Base-by-base conservation (phyloP, 2,329 filamentous ascomycete genomes). In the Fusarium odoratissimum region DNA sequence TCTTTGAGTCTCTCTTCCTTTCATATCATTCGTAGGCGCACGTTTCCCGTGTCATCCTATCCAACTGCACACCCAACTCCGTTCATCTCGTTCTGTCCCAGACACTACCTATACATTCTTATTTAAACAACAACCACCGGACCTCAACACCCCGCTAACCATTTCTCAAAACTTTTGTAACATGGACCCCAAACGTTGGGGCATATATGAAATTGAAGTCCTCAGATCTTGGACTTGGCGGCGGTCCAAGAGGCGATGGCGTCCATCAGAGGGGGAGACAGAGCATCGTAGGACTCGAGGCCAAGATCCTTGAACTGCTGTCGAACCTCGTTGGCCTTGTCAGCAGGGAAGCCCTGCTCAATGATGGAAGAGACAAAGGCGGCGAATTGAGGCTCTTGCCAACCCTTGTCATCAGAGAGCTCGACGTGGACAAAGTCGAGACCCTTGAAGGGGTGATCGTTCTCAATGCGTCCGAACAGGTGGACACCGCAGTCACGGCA, bases 371-470 rank as follows among this genome's bases (percentile, higher is more conserved):
- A 89, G 42, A 92, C 90, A 67, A 92, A 93, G 0, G 87, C 91
- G 5, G 91, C 91, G 73, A 92, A 93, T 77, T 92, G 90, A 11
- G 90, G 90, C 82, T 91, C 91, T 81, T 92, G 90, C 90, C 91
- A 92, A n/a, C 90, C 90, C 78, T 87, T 84, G 60, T 86, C 80
- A 56, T 86, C 82, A 23, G 86, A 88, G 48, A 93, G 82, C 81
- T 93, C 91, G 2, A 84, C 84, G 79, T 92, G 91, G 16, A 92
- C 89, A 78, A 92, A 92, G 78, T 91, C 90, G n/a, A 92, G 83
- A 1, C 91, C 91, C 79, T 90, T 88, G 84, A 93, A 92, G 0
- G 90, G 82, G 76, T 92, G 91, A 2, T 90, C 88, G 68, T 84
- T 85, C 74, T 90, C 88, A 75, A 93, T 92, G 52, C 90, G 88